These are phyloP conservation scores for Lichtheimia ornata DNA, from an alignment of 371 early-diverging fungal genomes.

Conservation along the genomic window DNA sequence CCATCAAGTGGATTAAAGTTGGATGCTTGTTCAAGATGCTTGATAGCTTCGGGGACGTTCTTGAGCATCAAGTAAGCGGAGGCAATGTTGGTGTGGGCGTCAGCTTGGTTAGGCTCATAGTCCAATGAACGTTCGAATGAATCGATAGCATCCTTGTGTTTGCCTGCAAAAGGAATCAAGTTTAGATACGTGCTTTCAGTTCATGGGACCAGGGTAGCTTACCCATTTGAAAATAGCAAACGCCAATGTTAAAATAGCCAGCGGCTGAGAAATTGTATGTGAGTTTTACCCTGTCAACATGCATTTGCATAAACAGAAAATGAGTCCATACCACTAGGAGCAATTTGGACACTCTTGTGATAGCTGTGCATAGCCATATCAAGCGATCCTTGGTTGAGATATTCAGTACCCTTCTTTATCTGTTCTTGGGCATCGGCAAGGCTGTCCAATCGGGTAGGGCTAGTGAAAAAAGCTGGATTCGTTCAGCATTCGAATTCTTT, in stretches of 20 bases:
- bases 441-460: conserved; percentile 28
- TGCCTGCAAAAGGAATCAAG: conserved; percentile 26
- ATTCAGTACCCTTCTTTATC: conserved; percentile 40
- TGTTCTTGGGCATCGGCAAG: conserved; percentile 44
- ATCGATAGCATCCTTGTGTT: conserved; percentile 59
- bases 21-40: conserved; percentile 71
- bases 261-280: conserved; percentile 35
- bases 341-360: conserved; percentile 46
- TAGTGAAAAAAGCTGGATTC: conserved; percentile 26
- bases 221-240: conserved; percentile 75
- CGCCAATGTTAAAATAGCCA: conserved; percentile 80
- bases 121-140: conserved; percentile 73
- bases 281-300: too few species aligned
- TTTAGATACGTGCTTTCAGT: too few species aligned
- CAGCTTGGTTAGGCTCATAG: conserved; percentile 65
- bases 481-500: neutral
- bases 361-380: conserved; percentile 58
- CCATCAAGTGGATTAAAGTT: conserved; percentile 72
- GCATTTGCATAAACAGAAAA: neutral
- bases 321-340: conserved; percentile 34
- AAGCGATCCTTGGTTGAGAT: conserved; percentile 43
- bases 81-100: conserved; percentile 85
- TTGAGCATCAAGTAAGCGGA: conserved; percentile 71
- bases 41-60: conserved; percentile 61
- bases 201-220: conserved; percentile 5